Percentiles rank a stretch among this genome's conserved stretches.
Evolutionary conservation across 2,329 filamentous ascomycete species (phyloP).

Genomic region (Hypoxylon rubiginosum): DNA sequence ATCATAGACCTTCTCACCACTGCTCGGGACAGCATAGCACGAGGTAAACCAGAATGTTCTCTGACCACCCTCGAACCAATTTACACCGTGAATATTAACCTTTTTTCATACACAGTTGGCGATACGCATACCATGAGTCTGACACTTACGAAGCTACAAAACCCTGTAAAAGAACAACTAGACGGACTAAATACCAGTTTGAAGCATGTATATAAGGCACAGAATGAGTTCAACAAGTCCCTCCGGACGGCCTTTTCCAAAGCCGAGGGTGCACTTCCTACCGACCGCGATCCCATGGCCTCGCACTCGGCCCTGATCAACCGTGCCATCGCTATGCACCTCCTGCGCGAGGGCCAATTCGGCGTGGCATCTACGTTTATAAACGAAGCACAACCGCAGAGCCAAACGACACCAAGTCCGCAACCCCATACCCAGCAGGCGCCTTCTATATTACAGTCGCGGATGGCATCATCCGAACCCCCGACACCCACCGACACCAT

Average conservation of each 20-base stretch:
- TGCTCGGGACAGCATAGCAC: conserved; percentile 79
- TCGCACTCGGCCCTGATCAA: conserved; percentile 85
- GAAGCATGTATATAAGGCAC: conserved; percentile 84
- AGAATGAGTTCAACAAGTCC: conserved; percentile 86
- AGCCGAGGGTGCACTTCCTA: conserved; percentile 77
- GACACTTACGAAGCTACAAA: conserved; percentile 86
- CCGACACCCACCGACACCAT: conserved; percentile 45
- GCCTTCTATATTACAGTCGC: conserved; percentile 41
- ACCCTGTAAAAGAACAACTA: conserved; percentile 83
- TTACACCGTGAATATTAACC: conserved; percentile 24
- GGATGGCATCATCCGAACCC: conserved; percentile 22
- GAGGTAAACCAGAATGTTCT: conserved; percentile 62
- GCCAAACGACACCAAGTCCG: conserved; percentile 18
- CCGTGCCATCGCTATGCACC: conserved; percentile 94
- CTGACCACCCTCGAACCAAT: neutral
- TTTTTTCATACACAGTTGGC: conserved; percentile 53
- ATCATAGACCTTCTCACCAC: conserved; percentile 82
- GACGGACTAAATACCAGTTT: conserved; percentile 84
- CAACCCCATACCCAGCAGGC: conserved; percentile 45
- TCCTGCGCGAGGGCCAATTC: conserved; percentile 95
- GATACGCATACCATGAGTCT: conserved; percentile 79
- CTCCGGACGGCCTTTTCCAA: conserved; percentile 85
- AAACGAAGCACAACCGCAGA: conserved; percentile 69
- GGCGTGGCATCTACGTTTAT: conserved; percentile 88
- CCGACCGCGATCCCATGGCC: conserved; percentile 84